Evolutionary conservation across 768 basidiomycete species (phyloP), one percentile per base, ranked within the genome.

Genomic region (Erythrobasidium yunnanense): DNA sequence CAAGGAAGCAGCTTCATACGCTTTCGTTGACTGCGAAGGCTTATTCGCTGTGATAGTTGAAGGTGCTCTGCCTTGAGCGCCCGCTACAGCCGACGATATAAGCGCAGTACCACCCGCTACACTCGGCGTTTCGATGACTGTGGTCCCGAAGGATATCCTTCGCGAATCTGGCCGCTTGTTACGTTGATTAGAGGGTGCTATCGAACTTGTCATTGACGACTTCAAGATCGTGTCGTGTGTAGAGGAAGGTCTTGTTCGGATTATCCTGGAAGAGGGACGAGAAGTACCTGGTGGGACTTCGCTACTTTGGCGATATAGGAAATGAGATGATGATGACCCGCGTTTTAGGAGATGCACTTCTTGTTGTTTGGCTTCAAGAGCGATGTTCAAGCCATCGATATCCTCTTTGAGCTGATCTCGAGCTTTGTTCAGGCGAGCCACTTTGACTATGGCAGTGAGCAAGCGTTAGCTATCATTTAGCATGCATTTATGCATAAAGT

Each of bases 341-440:
- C 68, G 66, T 45, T 69, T 69, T n/a, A 69, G 46, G 42, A 69
- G 46, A 29, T 23, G 3, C 2, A 69, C 15, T 47, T 73, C 73
- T 34, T 70, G 70, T 53, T 73, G 73, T 49, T 73, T 73, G 18
- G 71, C 73, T 38, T 73, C 71, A 45, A 73, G 69, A 2, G 73
- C 73, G 20, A 73, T 70, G 56, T 71, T 72, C 52, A 73, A 65
- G 8, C 71, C 70, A 18, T 72, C 69, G 7, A 69, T 65, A 46
- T 73, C 73, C 15, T 73, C 73, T 25, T 69, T 58, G 17, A 72
- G 66, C 55, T 72, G 70, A 3, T 69, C 71, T 6, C 62, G 65
- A n/a, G 66, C 57, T 58, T 73, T 73, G 49, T 63, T 66, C 4
- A 73, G 66, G 45, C 68, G 68, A 8, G 70, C 54, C 51, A 72